Base-by-base conservation (phyloP, 768 basidiomycete species). In the Serendipita sp. region DNA sequence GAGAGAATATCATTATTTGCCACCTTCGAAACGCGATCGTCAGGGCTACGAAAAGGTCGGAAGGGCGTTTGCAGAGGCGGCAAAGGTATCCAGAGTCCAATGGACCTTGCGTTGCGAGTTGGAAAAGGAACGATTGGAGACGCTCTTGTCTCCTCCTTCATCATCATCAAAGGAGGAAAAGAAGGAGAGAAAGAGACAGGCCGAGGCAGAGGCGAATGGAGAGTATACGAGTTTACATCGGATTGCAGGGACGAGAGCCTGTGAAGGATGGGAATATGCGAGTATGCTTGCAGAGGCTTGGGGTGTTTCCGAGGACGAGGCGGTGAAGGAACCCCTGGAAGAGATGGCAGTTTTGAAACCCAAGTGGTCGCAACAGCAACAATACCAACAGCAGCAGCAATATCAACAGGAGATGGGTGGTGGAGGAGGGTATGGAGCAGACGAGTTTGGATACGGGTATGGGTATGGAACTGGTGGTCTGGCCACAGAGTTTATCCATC, bases 261-360 rank as follows among this genome's bases (percentile, higher is more conserved):
- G 28, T 30, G 56, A 60, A 2, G 56, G 56, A 8, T 60, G 56
- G 56, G 23, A 60, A 36, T 60, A 60, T 60, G 56, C 56, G 23
- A 60, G 56, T 60, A 60, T 60, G 56, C 32, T 60, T 8, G 56
- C 56, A 28, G 56, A 60, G 8, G 56, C 56, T 4, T 60, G 56
- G 56, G 56, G 56, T n/a, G 56, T 60, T 38, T 28, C 23, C 8
- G 56, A 60, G 28, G 56, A 60, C 16, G 23, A 1, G 23, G 23
- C 23, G 38, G 32, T 60, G 56, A n/a, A 23, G 3, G 16, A 4
- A 2, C 56, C 56, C 18, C 56, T 60, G 2, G 56, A 60, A 1
- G 56, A 60, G 28, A 60, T 60, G 56, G 16, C 56, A 15, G 52
- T 54, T 30, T 28, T 54, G 1, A 15, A 30, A 28, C 52, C 52